Evolutionary conservation across 192 early-diverging fungal species (phyloP).

Genomic region (Coemansia sp.): DNA sequence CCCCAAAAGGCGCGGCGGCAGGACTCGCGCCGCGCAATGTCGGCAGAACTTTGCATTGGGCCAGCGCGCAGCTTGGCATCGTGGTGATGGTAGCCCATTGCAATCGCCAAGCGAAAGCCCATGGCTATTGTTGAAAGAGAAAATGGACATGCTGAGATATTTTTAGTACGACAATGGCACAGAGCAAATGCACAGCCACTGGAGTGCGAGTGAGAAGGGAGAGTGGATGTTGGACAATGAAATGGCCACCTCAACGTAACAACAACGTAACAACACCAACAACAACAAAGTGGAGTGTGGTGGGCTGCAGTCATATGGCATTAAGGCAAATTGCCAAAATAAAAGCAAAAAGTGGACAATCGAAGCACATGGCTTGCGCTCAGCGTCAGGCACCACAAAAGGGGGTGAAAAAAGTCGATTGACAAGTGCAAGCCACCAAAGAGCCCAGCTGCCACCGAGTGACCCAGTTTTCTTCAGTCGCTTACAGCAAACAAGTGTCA

Average conservation of each 20-base stretch:
- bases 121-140: constrained; percentile 38
- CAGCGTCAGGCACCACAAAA: neutral
- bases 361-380: constrained; percentile 1
- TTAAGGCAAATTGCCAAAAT: neutral
- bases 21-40: constrained; percentile 42
- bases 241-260: constrained; percentile 2
- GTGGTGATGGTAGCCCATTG: constrained; percentile 56
- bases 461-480: neutral
- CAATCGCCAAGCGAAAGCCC: constrained; percentile 57
- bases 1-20: too few relatives aligned
- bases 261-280: neutral
- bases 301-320: constrained; percentile 6
- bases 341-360: neutral
- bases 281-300: neutral
- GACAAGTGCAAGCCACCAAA: constrained; percentile 25
- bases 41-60: constrained; percentile 36
- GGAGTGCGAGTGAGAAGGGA: neutral
- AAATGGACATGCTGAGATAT: neutral
- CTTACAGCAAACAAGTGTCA: neutral
- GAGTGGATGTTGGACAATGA: too few relatives aligned
- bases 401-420: neutral
- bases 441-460: neutral
- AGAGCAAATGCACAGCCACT: constrained; percentile 4
- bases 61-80: constrained; percentile 45
- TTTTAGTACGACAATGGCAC: neutral